These are phyloP conservation scores for Syzygium aqueum DNA, from an alignment of 345 rosid species.

Conservation along the genomic window DNA sequence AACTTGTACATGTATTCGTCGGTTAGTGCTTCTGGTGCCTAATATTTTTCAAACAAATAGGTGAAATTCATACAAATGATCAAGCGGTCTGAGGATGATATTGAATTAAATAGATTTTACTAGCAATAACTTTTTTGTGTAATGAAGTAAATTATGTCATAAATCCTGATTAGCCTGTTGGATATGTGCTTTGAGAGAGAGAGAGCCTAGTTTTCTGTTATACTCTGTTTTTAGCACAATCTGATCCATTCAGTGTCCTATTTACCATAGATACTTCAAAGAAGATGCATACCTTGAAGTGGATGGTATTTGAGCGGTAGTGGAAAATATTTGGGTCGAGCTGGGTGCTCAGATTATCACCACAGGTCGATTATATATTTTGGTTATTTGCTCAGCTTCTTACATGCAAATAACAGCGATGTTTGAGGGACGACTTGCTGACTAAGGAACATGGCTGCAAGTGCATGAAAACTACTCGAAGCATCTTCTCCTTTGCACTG, in stretches of 20 bases:
- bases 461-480: not conserved
- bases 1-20: too few species aligned
- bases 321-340: not conserved
- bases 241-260: not conserved
- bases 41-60: not conserved
- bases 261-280: not conserved
- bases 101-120: not conserved
- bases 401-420: not conserved
- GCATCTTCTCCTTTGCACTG: not conserved
- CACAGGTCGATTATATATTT: not conserved
- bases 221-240: not conserved
- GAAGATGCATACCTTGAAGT: not conserved
- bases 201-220: not conserved
- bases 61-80: not conserved
- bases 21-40: not conserved
- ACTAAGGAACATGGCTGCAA: not conserved
- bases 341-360: not conserved
- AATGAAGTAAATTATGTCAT: not conserved
- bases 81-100: not conserved
- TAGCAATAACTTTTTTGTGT: not conserved
- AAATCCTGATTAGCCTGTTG: not conserved
- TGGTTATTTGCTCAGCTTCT: not conserved
- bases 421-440: not conserved
- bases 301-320: not conserved
- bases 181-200: not conserved